A percentile compares a stretch with the other conserved stretches of the same genome.
These are phyloP conservation scores for Davidsoniella australis DNA, from an alignment of 2,329 filamentous ascomycete genomes.

Conservation along the genomic window DNA sequence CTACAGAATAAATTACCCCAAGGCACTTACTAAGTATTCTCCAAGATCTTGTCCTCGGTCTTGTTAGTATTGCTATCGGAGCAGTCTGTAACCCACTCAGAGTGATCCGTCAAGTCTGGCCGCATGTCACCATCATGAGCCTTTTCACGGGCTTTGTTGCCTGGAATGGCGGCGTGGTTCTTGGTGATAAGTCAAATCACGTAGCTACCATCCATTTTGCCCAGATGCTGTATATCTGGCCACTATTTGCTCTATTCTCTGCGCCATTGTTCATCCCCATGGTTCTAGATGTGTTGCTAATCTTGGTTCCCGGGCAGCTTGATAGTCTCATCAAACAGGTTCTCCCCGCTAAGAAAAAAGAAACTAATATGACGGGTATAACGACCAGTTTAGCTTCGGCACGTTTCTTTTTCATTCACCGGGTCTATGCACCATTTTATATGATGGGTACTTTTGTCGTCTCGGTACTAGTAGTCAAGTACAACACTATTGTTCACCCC, in stretches of 20 bases:
- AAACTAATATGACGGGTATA: neutral
- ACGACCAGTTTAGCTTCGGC: neutral
- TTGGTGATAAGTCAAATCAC: slow-evolving; percentile 94
- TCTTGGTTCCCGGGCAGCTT: no score
- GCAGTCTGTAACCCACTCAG: slow-evolving; percentile 30
- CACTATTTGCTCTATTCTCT: slow-evolving; percentile 79
- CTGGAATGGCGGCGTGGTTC: slow-evolving; percentile 83
- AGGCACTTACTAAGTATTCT: slow-evolving; percentile 18
- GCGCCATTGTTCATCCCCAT: slow-evolving; percentile 52
- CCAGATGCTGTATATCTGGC: slow-evolving; percentile 93
- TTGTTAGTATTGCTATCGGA: slow-evolving; percentile 46
- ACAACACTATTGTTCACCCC: slow-evolving; percentile 87
- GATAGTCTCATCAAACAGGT: no score
- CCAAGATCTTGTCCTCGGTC: slow-evolving; percentile 31
- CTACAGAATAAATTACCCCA: neutral
- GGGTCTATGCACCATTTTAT: slow-evolving; percentile 23
- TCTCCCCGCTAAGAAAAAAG: neutral
- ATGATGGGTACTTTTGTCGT: slow-evolving; percentile 20
- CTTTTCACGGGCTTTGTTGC: slow-evolving; percentile 59
- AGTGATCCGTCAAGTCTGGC: slow-evolving; percentile 34
- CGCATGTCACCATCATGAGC: slow-evolving; percentile 43
- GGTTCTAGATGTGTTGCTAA: slow-evolving; percentile 17
- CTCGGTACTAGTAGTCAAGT: slow-evolving; percentile 39
- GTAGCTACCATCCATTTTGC: slow-evolving; percentile 73
- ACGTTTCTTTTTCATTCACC: slow-evolving; percentile 17